Base-by-base conservation (phyloP, 78 protist genomes). In the Planoprotostelium fungivorum region DNA sequence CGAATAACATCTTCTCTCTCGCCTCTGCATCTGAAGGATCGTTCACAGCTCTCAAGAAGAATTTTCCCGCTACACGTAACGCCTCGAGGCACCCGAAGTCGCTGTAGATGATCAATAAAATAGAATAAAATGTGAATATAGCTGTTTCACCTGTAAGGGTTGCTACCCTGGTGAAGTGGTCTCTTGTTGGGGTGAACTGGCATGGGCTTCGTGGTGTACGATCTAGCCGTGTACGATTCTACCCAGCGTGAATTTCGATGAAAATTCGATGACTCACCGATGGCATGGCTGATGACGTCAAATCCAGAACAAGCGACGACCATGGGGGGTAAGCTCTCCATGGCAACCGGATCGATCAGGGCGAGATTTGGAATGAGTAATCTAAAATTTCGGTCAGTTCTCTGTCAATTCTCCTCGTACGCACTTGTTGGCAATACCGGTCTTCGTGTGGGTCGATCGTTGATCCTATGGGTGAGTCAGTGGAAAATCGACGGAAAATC, bases 131-230 rank as follows among this genome's bases (percentile, higher is more conserved):
- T n/a, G n/a, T n/a, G n/a, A n/a, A n/a, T n/a, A n/a, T n/a, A n/a
- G n/a, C n/a, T n/a, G n/a, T n/a, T n/a, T n/a, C n/a, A n/a, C n/a
- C n/a, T n/a, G n/a, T 86, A 38, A 87, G 96, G 97, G 88, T 95
- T 95, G 23, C 94, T 35, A 0, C 97, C 97, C 85, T 95, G 97
- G 83, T 95, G 91, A 0, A 91, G 84, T 23, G 97, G 97, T 36
- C 97, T 1, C 39, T 37, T 35, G 29, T 35, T 31, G n/a, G 96
- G 94, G 16, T 36, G 23, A 28, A 0, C 16, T 0, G 96, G 96
- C 29, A 88, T 10, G 0, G 92, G 94, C 35, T 95, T 83, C 28
- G 85, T 1, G 83, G 37, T 83, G 63, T 83, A 95, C 29, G 95
- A 91, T 0, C 90, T 34, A 0, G 97, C 95, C 25, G 97, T 95